Conservation (phyloP, 1,139 yeast genomes). For the Blastobotrys raffinosifermentans region DNA sequence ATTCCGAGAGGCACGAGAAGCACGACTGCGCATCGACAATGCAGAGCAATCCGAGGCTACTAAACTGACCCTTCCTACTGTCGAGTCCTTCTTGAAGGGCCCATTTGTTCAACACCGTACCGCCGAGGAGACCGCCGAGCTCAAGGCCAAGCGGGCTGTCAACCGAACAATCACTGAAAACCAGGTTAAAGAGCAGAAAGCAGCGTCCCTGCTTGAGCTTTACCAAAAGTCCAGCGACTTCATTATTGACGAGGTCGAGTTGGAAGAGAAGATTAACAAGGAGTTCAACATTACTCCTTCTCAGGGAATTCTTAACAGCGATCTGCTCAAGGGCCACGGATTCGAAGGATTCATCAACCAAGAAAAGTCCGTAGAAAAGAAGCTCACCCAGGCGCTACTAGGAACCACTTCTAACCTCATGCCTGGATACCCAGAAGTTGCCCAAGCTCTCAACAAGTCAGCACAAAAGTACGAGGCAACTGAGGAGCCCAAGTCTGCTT, state of each 20-base stretch:
- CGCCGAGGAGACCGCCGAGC: conserved; percentile 50
- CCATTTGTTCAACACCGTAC: conserved; percentile 72
- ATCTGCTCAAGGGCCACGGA: conserved; percentile 3
- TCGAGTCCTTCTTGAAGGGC: conserved; percentile 56
- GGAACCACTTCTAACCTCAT: conserved; percentile 35
- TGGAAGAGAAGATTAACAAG: conserved; percentile 49
- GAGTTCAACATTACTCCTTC: conserved; percentile 38
- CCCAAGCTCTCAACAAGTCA: conserved; percentile 32
- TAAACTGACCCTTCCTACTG: conserved; percentile 69
- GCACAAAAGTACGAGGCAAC: not conserved
- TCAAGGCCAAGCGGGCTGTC: conserved; percentile 47
- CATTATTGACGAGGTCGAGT: conserved; percentile 60
- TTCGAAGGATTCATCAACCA: conserved; percentile 2
- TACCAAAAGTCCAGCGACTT: conserved; percentile 66
- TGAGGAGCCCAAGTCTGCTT: too few species aligned
- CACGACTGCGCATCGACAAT: conserved; percentile 31
- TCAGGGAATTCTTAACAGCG: conserved; percentile 3
- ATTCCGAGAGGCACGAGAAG: conserved; percentile 30
- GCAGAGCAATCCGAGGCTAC: conserved; percentile 45
- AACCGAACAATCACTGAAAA: conserved; percentile 46
- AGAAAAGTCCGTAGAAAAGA: conserved; percentile 7
- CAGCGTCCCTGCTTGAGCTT: conserved; percentile 55
- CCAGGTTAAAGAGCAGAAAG: conserved; percentile 41
- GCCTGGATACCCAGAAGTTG: conserved; percentile 46
- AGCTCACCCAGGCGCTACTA: conserved; percentile 19